Conservation (phyloP, 2,329 filamentous ascomycete genomes). For the Colletotrichum trifolii region DNA sequence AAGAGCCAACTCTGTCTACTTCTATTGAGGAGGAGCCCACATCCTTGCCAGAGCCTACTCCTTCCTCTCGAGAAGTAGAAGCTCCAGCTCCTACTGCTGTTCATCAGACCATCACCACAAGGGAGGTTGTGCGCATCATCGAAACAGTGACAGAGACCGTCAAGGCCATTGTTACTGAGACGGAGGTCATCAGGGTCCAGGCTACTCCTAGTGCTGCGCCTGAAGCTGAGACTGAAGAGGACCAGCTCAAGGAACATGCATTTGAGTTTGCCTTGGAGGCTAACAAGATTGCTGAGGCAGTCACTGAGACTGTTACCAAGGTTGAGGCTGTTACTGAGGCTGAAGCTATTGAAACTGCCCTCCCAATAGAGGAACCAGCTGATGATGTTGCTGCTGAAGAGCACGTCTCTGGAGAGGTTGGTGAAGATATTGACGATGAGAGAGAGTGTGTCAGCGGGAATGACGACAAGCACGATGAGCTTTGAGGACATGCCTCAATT, state of each 20-base stretch:
- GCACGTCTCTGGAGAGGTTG: neutral
- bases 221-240: neutral
- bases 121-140: slow-evolving; percentile 46
- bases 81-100: slow-evolving; percentile 19
- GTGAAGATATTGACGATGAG: neutral
- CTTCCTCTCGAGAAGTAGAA: neutral
- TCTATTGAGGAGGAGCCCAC: neutral
- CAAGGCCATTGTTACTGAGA: slow-evolving; percentile 42
- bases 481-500: neutral
- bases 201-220: slow-evolving; percentile 9
- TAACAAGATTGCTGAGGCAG: neutral
- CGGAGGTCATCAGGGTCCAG: slow-evolving; percentile 33
- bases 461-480: slow-evolving; percentile 1
- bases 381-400: neutral
- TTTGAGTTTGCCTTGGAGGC: neutral
- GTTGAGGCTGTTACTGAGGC: neutral
- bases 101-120: slow-evolving; percentile 43
- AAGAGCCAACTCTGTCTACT: neutral
- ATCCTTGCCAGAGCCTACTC: neutral
- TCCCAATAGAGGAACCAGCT: neutral
- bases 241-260: neutral
- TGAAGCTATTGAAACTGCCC: neutral
- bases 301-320: neutral
- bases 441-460: neutral
- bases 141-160: slow-evolving; percentile 47